Conservation (phyloP, 225 moss, liverwort and hornwort species). For the Sphagnum contortum region DNA sequence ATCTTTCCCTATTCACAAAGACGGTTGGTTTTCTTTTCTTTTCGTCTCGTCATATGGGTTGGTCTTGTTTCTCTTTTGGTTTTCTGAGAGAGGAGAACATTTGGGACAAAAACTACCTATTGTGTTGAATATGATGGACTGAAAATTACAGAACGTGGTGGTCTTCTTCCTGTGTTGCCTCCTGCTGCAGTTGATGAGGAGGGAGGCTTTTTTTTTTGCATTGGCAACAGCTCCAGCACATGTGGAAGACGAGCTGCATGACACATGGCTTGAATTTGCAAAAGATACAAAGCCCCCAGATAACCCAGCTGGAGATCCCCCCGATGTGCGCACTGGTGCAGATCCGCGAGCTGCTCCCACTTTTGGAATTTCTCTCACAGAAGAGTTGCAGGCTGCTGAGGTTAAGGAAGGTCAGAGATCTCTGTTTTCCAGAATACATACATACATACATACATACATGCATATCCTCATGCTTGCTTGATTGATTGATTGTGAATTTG, state of each 20-base stretch:
- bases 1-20: constrained; percentile 64
- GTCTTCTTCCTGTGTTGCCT: not conserved
- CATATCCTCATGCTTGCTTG: no score
- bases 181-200: constrained; percentile 60
- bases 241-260: constrained; percentile 86
- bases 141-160: not conserved
- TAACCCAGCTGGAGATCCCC: constrained; percentile 55
- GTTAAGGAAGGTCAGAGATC: constrained; percentile 27
- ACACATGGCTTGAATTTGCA: constrained; percentile 91
- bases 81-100: not conserved
- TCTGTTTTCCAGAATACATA: not conserved
- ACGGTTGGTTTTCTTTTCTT: constrained; percentile 29
- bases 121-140: not conserved
- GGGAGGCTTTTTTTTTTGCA: constrained; percentile 95
- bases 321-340: constrained; percentile 47
- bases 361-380: constrained; percentile 50
- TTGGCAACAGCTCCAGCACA: constrained; percentile 98
- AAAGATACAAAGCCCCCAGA: constrained; percentile 24
- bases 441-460: no score
- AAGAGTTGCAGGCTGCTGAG: constrained; percentile 43
- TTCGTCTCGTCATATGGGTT: no score
- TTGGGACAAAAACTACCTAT: not conserved
- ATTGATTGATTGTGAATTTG: no score
- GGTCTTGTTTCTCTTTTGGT: no score
- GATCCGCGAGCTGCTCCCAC: constrained; percentile 29